Evolutionary conservation across 2,329 filamentous ascomycete species (phyloP).

Genomic region (Neonectria neomacrospora): DNA sequence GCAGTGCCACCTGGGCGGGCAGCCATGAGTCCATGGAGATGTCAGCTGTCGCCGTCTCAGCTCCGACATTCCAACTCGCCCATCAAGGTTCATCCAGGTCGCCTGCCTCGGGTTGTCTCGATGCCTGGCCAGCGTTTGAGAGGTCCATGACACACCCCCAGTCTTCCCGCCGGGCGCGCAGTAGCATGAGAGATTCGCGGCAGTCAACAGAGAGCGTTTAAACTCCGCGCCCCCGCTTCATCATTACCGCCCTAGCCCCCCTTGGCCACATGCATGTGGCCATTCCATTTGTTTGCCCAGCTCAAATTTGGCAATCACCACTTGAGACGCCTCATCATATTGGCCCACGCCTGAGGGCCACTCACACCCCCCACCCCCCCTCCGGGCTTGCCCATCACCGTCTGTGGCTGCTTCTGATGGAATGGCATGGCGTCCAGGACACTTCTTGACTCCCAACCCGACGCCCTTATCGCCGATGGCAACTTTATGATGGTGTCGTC

Average conservation of each 20-base stretch:
- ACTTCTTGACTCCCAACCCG: conserved; percentile 4
- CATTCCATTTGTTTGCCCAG: conserved; percentile 38
- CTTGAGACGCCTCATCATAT: conserved; percentile 34
- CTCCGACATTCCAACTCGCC: background rate
- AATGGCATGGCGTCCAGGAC: conserved; percentile 14
- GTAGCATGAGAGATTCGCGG: conserved; percentile 36
- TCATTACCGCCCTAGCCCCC: conserved; percentile 31
- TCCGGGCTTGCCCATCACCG: conserved; percentile 11
- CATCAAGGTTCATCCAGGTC: conserved; percentile 8
- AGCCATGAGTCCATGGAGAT: background rate
- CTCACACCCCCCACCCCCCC: conserved; percentile 18
- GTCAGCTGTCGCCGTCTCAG: background rate
- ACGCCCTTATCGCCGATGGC: conserved; percentile 16
- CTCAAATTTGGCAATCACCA: conserved; percentile 38
- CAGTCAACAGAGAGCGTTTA: conserved; percentile 39
- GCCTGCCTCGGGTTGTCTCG: background rate
- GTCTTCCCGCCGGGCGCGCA: conserved; percentile 32
- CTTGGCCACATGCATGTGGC: conserved; percentile 15
- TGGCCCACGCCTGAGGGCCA: conserved; percentile 10
- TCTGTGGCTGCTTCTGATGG: conserved; percentile 20
- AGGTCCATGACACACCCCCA: conserved; percentile 14
- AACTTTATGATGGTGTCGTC: conserved; percentile 1
- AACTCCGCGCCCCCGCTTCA: conserved; percentile 33
- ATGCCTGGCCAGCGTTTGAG: conserved; percentile 17
- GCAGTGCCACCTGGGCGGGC: conserved; percentile 5